Evolutionary conservation across 371 early-diverging fungal species (phyloP).

Genomic region (Globomyces sp.): DNA sequence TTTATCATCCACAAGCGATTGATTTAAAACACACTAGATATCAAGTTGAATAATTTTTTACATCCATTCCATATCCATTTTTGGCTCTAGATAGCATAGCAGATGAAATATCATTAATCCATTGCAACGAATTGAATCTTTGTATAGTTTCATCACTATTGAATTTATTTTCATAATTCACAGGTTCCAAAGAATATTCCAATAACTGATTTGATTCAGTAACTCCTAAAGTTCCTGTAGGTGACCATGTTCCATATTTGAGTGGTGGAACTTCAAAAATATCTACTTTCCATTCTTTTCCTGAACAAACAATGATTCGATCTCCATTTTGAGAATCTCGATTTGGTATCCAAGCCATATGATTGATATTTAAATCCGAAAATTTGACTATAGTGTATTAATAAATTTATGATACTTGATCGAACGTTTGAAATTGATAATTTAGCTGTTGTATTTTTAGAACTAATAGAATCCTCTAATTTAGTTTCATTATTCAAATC

Average conservation of each 20-base stretch:
- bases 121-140: too few relatives aligned
- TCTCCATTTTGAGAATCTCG: neutral
- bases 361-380: conserved; percentile 16
- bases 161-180: neutral
- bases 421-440: neutral
- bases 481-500: neutral
- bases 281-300: conserved; percentile 8
- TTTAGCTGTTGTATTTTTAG: neutral
- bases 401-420: neutral
- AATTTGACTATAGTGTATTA: neutral
- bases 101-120: conserved; percentile 18
- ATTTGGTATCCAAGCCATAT: conserved; percentile 3
- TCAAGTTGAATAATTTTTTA: neutral
- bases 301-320: conserved; percentile 8
- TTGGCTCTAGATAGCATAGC: conserved; percentile 19
- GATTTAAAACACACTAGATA: neutral
- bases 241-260: conserved; percentile 1
- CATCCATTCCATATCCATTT: conserved; percentile 24
- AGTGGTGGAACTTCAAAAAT: conserved; percentile 3
- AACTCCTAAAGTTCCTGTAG: neutral
- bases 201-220: neutral
- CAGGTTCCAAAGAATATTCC: conserved; percentile 1
- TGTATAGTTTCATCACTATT: neutral
- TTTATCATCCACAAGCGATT: neutral
- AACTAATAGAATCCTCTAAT: conserved; percentile 1